These are phyloP conservation scores for Euphorbia schlechtendalii DNA, from an alignment of 441 rosid species.

Conservation along the genomic window DNA sequence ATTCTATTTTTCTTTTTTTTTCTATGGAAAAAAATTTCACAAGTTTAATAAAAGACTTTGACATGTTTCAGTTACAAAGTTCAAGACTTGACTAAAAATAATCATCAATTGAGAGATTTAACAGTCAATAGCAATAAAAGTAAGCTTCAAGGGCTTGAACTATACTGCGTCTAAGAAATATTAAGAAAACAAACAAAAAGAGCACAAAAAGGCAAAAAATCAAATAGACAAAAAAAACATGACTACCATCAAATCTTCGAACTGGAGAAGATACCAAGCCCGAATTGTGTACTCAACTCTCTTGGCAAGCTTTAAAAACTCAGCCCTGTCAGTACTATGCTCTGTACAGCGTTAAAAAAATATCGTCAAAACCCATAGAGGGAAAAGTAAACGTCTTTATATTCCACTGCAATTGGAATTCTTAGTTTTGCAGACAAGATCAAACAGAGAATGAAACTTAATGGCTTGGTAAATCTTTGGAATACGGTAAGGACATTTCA, in stretches of 20 bases:
- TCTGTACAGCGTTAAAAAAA: conserved; percentile 28
- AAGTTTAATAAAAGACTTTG: background rate
- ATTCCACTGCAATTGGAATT: background rate
- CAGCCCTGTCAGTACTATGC: conserved; percentile 53
- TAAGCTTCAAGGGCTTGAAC: background rate
- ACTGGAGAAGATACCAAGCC: conserved; percentile 95
- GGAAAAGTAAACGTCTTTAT: background rate
- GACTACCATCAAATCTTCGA: conserved; percentile 87
- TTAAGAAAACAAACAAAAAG: conserved; percentile 1
- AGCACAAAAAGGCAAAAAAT: background rate
- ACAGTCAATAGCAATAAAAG: background rate
- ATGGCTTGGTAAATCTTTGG: background rate
- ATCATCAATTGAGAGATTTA: background rate
- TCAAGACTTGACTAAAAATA: background rate
- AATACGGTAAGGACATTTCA: background rate
- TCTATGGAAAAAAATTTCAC: background rate
- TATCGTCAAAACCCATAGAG: background rate
- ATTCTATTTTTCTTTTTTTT: background rate
- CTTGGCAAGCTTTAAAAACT: conserved; percentile 81
- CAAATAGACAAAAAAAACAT: background rate
- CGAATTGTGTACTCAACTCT: conserved; percentile 82
- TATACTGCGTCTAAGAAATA: conserved; percentile 1
- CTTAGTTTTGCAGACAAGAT: background rate
- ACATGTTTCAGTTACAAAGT: background rate
- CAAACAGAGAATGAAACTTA: background rate